phyloP scores from a whole-genome alignment of 2,329 filamentous ascomycete genomes.

The Onygenales sp. region DNA sequence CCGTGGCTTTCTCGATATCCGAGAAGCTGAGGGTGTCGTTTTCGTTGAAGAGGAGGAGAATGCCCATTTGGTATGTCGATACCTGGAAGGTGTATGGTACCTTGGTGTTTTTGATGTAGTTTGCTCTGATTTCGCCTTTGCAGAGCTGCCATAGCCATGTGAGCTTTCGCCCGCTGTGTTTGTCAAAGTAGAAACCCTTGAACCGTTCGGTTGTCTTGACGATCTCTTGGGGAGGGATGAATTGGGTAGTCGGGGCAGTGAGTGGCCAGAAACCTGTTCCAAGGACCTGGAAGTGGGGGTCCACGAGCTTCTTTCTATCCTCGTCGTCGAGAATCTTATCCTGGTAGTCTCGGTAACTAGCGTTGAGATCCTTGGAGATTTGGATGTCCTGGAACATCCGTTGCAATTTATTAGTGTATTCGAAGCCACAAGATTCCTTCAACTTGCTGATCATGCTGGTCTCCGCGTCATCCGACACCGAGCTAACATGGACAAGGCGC shows the following conservation, averaged over 20 bases:
- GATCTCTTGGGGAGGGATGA: constrained; percentile 78
- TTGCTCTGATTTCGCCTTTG: constrained; percentile 92
- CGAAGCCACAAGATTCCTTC: constrained; percentile 96
- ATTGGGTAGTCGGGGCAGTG: constrained; percentile 74
- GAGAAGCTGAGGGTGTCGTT: constrained; percentile 76
- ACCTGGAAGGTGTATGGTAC: constrained; percentile 95
- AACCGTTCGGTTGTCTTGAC: constrained; percentile 84
- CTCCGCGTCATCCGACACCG: constrained; percentile 92
- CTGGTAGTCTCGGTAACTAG: constrained; percentile 73
- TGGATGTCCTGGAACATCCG: constrained; percentile 99
- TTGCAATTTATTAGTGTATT: constrained; percentile 98
- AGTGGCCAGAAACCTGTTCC: constrained; percentile 98
- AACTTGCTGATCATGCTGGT: constrained; percentile 99
- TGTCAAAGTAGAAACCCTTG: constrained; percentile 83
- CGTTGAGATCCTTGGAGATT: constrained; percentile 94
- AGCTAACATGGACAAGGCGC: constrained; percentile 87
- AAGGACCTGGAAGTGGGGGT: constrained; percentile 84
- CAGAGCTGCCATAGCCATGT: constrained; percentile 98
- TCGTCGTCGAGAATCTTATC: constrained; percentile 53
- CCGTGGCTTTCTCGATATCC: constrained; percentile 74
- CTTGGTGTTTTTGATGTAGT: constrained; percentile 82
- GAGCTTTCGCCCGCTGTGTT: constrained; percentile 91
- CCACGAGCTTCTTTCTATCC: constrained; percentile 59
- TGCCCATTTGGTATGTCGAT: constrained; percentile 95
- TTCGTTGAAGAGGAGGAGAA: constrained; percentile 90